Conservation (phyloP, 345 rosid genomes). For the Ricinus communis region DNA sequence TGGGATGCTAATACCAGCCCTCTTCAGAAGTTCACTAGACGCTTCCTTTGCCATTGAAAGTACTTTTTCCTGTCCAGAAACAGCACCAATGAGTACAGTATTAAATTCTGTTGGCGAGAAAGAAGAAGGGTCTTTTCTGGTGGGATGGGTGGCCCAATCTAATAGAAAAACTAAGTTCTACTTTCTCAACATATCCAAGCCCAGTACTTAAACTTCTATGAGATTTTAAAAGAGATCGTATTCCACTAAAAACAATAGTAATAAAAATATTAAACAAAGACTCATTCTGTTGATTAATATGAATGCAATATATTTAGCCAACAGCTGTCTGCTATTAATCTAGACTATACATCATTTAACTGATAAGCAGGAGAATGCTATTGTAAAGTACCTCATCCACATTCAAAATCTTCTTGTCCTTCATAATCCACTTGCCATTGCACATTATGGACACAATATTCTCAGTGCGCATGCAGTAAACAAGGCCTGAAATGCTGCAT, state of each 20-base stretch:
- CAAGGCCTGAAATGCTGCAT: slow-evolving; percentile 61
- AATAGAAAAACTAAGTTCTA: too few species aligned
- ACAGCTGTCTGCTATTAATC: neutral
- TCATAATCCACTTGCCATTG: slow-evolving; percentile 76
- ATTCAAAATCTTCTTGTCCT: slow-evolving; percentile 52
- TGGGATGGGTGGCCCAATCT: too few species aligned
- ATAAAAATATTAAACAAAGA: neutral
- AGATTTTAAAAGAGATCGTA: neutral
- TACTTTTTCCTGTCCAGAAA: slow-evolving; percentile 34
- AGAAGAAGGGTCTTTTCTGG: too few species aligned
- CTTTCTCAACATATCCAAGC: neutral
- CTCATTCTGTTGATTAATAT: neutral
- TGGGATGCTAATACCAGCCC: slow-evolving; percentile 50
- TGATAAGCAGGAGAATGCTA: neutral
- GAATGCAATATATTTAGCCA: neutral
- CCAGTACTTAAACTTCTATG: neutral
- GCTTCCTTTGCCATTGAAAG: slow-evolving; percentile 49
- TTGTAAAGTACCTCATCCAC: slow-evolving; percentile 48
- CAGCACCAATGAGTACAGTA: neutral
- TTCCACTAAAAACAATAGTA: too few species aligned
- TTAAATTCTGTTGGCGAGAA: too few species aligned
- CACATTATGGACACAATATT: slow-evolving; percentile 64
- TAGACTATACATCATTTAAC: neutral
- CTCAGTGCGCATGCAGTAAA: slow-evolving; percentile 67
- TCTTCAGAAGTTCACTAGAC: slow-evolving; percentile 42